These are phyloP conservation scores for Boletales sp. DNA, from an alignment of 768 basidiomycete species.

Conservation along the genomic window DNA sequence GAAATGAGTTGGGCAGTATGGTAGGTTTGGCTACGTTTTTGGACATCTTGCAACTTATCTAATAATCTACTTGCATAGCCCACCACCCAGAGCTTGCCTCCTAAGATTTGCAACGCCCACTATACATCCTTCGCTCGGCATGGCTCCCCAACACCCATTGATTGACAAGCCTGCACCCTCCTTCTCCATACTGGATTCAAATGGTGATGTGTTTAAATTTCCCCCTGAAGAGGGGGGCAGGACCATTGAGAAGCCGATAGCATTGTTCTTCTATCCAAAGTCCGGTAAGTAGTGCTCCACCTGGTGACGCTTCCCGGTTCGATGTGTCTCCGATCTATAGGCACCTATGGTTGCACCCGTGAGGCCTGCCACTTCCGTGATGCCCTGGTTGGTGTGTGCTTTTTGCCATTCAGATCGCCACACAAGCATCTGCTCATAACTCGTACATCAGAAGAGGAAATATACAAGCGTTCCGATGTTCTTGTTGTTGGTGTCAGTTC, in stretches of 20 bases:
- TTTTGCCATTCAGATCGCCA: too few species aligned
- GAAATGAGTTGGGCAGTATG: too few species aligned
- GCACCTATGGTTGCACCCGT: constrained; percentile 74
- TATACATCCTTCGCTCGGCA: constrained; percentile 14
- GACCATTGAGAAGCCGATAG: constrained; percentile 46
- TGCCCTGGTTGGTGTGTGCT: constrained; percentile 56
- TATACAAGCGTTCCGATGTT: constrained; percentile 61
- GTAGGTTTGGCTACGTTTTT: too few species aligned
- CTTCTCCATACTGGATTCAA: constrained; percentile 60
- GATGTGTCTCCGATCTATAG: constrained; percentile 30
- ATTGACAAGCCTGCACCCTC: constrained; percentile 64
- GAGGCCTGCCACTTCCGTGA: constrained; percentile 83
- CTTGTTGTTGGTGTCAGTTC: constrained; percentile 71
- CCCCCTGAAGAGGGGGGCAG: constrained; percentile 50
- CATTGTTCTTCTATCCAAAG: constrained; percentile 77
- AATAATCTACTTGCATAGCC: too few species aligned
- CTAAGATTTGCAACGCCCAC: background rate
- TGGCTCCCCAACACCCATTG: constrained; percentile 46
- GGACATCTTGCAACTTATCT: too few species aligned
- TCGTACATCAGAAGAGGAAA: constrained; percentile 49
- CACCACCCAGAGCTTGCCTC: too few species aligned
- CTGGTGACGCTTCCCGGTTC: background rate
- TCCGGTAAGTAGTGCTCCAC: constrained; percentile 44
- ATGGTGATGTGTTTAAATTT: constrained; percentile 58
- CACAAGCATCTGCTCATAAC: background rate